Evolutionary conservation across 83 land plant genomes (phyloP).

Genomic region (Picea mariana): DNA sequence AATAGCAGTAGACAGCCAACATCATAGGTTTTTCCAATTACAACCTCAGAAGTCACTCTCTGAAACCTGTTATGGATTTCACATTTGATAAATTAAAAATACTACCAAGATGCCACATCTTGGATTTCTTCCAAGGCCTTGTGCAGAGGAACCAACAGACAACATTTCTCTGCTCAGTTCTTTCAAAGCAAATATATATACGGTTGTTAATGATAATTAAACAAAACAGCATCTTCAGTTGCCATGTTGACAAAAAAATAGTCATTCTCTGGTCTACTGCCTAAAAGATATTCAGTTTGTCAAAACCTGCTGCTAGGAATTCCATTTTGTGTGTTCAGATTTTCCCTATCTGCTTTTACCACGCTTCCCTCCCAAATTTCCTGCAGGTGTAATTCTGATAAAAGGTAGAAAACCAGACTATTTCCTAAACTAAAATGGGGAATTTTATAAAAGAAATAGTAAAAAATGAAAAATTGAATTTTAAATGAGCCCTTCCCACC

Average conservation of each 20-base stretch:
- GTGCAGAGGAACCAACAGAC: conserved; percentile 1
- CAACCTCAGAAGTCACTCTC: neutral
- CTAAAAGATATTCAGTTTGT: neutral
- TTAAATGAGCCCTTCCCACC: conserved; percentile 3
- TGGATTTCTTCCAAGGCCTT: neutral
- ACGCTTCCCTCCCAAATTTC: neutral
- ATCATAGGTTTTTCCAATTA: conserved; percentile 4
- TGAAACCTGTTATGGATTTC: conserved; percentile 12
- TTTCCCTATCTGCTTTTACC: neutral
- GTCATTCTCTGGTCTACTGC: neutral
- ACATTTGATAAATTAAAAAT: neutral
- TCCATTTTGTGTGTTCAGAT: neutral
- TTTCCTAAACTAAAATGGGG: conserved; percentile 9
- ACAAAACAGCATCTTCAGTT: neutral
- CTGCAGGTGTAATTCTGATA: conserved; percentile 16
- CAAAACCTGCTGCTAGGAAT: conserved; percentile 2
- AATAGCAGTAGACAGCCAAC: conserved; percentile 10
- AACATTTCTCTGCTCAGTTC: conserved; percentile 5
- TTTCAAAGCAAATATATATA: neutral
- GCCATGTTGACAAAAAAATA: neutral
- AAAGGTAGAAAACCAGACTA: conserved; percentile 15
- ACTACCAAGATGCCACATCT: conserved; percentile 1
- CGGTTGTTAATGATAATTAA: neutral
- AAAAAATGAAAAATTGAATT: conserved; percentile 21
- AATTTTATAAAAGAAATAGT: neutral